Base-by-base conservation (phyloP, 805 yeast genomes). In the Ogataea henricii region DNA sequence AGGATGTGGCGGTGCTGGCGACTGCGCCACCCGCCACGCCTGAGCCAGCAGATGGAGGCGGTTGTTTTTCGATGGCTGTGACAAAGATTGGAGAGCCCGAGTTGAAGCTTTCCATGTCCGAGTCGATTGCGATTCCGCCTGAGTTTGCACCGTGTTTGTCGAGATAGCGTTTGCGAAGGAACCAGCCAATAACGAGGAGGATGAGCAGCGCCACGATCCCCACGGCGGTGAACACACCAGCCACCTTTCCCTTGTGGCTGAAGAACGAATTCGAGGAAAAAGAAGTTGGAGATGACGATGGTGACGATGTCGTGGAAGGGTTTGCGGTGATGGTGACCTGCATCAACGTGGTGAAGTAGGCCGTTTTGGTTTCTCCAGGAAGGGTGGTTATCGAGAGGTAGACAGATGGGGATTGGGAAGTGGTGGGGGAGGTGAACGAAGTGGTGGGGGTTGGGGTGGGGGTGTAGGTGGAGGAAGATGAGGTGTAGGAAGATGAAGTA, bases 171-270 rank as follows among this genome's bases (percentile, higher is more conserved):
- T 33, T 49, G 23, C 53, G 56, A 29, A 71, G 52, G 30, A 75
- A 64, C 68, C 78, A 69, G 58, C 76, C 50, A 51, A 84, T 51
- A 0, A 72, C 68, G 0, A 68, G 56, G 1, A 84, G 41, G 0
- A 82, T 40, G 1, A 73, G 73, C 0, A 79, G 56, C 0, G 68
- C 77, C 1, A 83, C 82, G 1, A 89, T 57, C 1, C 91, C 96
- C 14, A 89, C 94, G 0, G 79, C 90, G 2, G 86, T 81, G 66
- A 89, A 89, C 0, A 89, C 86, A 3, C 95, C 96, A 0, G 91
- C 95, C 1, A 89, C 94, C 61, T 85, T 86, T 0, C 92, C 95
- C 39, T 79, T 79, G 40, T 80, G 70, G 48, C 76, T 73, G 74
- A 86, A 89, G 60, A 85, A 89, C 2, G 82, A 70, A 29, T 5